These are phyloP conservation scores for Yamadazyma oceani DNA, from an alignment of 1,139 yeast genomes.

Conservation along the genomic window DNA sequence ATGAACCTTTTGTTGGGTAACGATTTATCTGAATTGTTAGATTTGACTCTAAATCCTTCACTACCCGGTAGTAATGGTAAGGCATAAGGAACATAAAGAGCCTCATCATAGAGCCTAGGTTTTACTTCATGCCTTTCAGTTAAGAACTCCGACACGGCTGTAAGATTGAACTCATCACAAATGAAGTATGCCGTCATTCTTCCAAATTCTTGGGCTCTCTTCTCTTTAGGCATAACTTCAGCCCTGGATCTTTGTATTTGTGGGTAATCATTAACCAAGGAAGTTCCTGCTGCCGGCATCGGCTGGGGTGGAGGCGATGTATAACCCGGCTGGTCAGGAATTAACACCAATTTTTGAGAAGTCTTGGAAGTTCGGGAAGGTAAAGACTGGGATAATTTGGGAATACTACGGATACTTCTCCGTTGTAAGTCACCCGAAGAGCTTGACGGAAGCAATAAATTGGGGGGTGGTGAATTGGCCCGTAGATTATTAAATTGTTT, in stretches of 20 bases:
- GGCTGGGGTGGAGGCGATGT: constrained; percentile 17
- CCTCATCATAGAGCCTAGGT: constrained; percentile 88
- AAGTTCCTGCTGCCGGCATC: constrained; percentile 12
- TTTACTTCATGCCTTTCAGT: constrained; percentile 73
- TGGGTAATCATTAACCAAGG: constrained; percentile 24
- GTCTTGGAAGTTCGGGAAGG: constrained; percentile 88
- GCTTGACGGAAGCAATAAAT: constrained; percentile 8
- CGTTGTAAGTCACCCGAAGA: constrained; percentile 11
- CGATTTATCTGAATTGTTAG: constrained; percentile 68
- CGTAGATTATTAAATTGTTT: constrained; percentile 11
- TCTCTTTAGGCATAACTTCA: constrained; percentile 67
- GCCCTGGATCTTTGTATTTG: constrained; percentile 59
- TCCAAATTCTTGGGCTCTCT: constrained; percentile 67
- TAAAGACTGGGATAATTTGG: constrained; percentile 63
- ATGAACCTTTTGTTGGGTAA: constrained; percentile 61
- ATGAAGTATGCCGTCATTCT: constrained; percentile 89
- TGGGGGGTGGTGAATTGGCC: constrained; percentile 17
- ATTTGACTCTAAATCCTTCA: constrained; percentile 79
- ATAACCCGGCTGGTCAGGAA: constrained; percentile 62
- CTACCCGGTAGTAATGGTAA: constrained; percentile 86
- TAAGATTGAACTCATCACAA: constrained; percentile 75
- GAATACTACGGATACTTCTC: constrained; percentile 40
- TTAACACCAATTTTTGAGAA: constrained; percentile 80
- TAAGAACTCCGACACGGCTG: constrained; percentile 63
- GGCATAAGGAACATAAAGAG: constrained; percentile 84